A percentile compares a stretch with the other conserved stretches of the same genome.
These are phyloP conservation scores for Trichoderma oligosporum DNA, from an alignment of 2,329 filamentous ascomycete species.

Conservation along the genomic window DNA sequence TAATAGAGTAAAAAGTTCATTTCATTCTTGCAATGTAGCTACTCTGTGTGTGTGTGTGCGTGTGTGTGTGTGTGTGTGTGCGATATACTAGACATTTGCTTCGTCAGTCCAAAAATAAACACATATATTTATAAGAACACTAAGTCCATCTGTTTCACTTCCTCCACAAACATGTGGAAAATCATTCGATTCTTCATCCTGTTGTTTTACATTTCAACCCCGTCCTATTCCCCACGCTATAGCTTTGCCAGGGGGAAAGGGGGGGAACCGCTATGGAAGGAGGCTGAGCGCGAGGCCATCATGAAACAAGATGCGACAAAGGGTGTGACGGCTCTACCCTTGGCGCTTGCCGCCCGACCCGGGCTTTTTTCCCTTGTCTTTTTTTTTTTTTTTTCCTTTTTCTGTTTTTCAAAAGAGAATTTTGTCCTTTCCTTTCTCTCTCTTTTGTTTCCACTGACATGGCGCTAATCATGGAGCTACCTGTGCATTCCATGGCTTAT, in stretches of 20 bases:
- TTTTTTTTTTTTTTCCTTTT: not conserved
- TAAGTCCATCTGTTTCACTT: not conserved
- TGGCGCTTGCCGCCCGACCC: conserved; percentile 12
- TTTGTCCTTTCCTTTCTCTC: not conserved
- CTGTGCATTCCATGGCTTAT: conserved; percentile 1
- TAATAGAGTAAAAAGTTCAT: too few relatives aligned
- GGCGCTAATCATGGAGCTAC: conserved; percentile 4
- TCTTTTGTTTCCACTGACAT: not conserved
- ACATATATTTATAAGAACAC: not conserved
- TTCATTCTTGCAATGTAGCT: too few relatives aligned
- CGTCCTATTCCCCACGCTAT: not conserved
- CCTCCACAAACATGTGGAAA: conserved; percentile 15
- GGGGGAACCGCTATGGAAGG: not conserved
- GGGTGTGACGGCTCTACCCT: conserved; percentile 14
- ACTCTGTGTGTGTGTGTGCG: too few relatives aligned
- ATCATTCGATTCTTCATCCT: conserved; percentile 22
- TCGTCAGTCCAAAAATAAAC: not conserved
- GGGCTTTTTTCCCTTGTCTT: not conserved
- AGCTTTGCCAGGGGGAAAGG: not conserved
- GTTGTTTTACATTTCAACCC: conserved; percentile 1
- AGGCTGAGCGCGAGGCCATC: conserved; percentile 9
- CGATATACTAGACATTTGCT: too few relatives aligned
- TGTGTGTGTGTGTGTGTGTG: too few relatives aligned
- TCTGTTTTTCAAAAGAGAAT: too few relatives aligned
- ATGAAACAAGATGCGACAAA: conserved; percentile 19